Conservation (phyloP, 768 basidiomycete species). For the Hemileccinum impolitum region DNA sequence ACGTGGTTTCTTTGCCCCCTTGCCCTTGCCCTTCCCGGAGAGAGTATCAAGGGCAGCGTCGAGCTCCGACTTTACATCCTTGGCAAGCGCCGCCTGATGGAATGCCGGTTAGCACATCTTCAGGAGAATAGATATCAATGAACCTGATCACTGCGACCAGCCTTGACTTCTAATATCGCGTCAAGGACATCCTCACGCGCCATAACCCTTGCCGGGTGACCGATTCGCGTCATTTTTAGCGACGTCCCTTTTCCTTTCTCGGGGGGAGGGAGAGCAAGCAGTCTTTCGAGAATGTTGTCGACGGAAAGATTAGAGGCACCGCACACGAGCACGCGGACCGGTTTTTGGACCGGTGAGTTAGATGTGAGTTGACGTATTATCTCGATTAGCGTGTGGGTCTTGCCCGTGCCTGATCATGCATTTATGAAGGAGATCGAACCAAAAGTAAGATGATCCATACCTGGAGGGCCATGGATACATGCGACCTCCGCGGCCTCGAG, state of each 20-base stretch:
- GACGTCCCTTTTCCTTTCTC: slow-evolving; percentile 42
- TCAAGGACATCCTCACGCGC: slow-evolving; percentile 62
- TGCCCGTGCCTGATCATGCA: slow-evolving; percentile 67
- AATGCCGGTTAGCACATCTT: not conserved
- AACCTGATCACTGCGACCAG: slow-evolving; percentile 69
- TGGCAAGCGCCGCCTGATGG: slow-evolving; percentile 72
- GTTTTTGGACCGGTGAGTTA: slow-evolving; percentile 40
- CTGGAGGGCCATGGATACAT: slow-evolving; percentile 97
- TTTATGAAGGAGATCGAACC: not conserved
- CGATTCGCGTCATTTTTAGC: slow-evolving; percentile 78
- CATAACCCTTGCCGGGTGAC: slow-evolving; percentile 94
- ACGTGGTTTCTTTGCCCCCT: slow-evolving; percentile 66
- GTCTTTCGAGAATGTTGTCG: slow-evolving; percentile 90
- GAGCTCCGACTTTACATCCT: slow-evolving; percentile 87
- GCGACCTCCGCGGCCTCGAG: slow-evolving; percentile 78
- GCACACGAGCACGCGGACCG: slow-evolving; percentile 75
- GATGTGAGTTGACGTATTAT: slow-evolving; percentile 80
- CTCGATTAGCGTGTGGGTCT: slow-evolving; percentile 94
- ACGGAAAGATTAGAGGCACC: slow-evolving; percentile 94
- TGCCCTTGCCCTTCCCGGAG: slow-evolving; percentile 70
- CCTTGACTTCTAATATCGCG: slow-evolving; percentile 70
- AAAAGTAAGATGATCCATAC: slow-evolving; percentile 31
- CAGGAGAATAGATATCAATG: not conserved
- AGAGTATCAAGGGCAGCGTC: slow-evolving; percentile 63
- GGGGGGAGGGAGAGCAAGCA: slow-evolving; percentile 56